These are phyloP conservation scores for Pyrus betulifolia DNA, from an alignment of 306 rosid species.

Conservation along the genomic window DNA sequence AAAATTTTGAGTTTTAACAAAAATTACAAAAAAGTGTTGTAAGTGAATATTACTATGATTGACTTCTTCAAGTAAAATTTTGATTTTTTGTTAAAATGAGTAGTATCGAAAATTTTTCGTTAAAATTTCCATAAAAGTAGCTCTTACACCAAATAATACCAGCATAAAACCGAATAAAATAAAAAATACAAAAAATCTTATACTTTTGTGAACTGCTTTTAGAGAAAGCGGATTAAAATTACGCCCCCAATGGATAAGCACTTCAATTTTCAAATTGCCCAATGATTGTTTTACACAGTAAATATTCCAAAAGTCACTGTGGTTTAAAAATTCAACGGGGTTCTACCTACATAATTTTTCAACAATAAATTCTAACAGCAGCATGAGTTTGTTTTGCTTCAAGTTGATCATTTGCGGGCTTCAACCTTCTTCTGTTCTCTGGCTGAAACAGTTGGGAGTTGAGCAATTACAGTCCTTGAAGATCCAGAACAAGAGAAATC, in stretches of 20 bases:
- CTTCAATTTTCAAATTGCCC: background rate
- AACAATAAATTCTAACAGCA: background rate
- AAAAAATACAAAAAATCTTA: too few species aligned
- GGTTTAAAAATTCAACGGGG: background rate
- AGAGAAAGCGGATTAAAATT: too few species aligned
- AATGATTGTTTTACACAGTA: background rate
- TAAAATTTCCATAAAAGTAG: too few species aligned
- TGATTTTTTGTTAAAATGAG: too few species aligned
- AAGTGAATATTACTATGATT: too few species aligned
- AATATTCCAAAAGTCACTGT: background rate
- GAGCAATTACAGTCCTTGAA: background rate
- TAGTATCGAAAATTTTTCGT: too few species aligned
- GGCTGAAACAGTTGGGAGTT: constrained; percentile 37
- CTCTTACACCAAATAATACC: too few species aligned
- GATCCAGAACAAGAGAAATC: background rate
- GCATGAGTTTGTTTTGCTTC: constrained; percentile 10
- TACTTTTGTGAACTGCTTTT: too few species aligned
- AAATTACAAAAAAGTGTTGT: too few species aligned
- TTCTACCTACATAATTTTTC: background rate
- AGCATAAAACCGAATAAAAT: too few species aligned
- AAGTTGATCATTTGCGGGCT: constrained; percentile 52
- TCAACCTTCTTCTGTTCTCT: constrained; percentile 71
- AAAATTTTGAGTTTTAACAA: too few species aligned
- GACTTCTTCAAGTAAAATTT: too few species aligned
- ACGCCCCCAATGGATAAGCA: background rate